A percentile compares a stretch with the other conserved stretches of the same genome.
These are phyloP conservation scores for Ogataea trehaloabstinens DNA, from an alignment of 805 yeast genomes.

Conservation along the genomic window DNA sequence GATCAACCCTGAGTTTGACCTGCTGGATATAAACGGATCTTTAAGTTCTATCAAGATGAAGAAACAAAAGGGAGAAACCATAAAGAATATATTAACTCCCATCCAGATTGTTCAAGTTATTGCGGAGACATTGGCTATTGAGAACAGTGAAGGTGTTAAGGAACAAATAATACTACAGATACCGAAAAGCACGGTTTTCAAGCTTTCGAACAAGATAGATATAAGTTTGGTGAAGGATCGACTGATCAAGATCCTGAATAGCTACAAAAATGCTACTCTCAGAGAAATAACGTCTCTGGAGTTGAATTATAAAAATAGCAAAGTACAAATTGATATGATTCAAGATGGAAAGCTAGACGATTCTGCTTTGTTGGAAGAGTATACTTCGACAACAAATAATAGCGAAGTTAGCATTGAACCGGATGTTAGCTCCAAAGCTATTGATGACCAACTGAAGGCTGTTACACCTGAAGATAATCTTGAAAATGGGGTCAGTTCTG, in stretches of 20 bases:
- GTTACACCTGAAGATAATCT: background rate
- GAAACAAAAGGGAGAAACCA: conserved; percentile 18
- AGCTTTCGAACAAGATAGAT: conserved; percentile 30
- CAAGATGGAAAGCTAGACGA: conserved; percentile 42
- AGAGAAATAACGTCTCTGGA: conserved; percentile 40
- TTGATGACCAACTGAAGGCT: conserved; percentile 5
- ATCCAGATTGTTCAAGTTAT: conserved; percentile 36
- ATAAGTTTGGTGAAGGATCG: conserved; percentile 33
- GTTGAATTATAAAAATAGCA: conserved; percentile 32
- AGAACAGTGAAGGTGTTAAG: conserved; percentile 25
- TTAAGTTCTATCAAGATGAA: conserved; percentile 20
- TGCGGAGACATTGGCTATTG: conserved; percentile 34
- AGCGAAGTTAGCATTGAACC: conserved; percentile 15
- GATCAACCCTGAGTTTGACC: conserved; percentile 34
- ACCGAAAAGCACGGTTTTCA: conserved; percentile 33
- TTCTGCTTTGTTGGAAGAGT: conserved; percentile 29
- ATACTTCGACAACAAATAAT: conserved; percentile 9
- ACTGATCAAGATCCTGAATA: conserved; percentile 32
- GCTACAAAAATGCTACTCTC: conserved; percentile 32
- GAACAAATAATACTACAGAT: conserved; percentile 32
- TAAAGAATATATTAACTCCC: conserved; percentile 28
- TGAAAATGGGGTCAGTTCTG: background rate
- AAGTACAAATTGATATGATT: conserved; percentile 39
- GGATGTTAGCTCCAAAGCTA: background rate
- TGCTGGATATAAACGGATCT: conserved; percentile 30